Evolutionary conservation across 306 rosid species (phyloP).

Genomic region (Carpinus fangiana): DNA sequence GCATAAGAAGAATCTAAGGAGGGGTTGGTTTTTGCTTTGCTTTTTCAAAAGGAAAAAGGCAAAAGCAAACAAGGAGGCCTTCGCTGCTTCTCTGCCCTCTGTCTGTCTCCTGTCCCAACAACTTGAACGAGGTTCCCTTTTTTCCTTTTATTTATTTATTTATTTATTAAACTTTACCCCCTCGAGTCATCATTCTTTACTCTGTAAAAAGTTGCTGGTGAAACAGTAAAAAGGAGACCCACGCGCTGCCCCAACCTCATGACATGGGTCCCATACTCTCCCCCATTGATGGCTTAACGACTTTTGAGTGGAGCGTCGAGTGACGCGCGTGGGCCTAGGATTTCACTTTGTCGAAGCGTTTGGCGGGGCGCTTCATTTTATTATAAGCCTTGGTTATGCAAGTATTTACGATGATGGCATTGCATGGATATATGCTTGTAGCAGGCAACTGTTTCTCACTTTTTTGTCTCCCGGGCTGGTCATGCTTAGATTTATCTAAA

Average conservation of each 20-base stretch:
- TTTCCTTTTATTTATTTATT: background rate
- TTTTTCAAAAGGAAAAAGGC: conserved; percentile 49
- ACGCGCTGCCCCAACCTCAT: conserved; percentile 53
- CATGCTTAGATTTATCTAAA: no score
- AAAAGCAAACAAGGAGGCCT: conserved; percentile 14
- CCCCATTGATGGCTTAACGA: background rate
- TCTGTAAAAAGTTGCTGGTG: background rate
- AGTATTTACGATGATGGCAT: conserved; percentile 31
- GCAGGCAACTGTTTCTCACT: no score
- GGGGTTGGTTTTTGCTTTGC: conserved; percentile 38
- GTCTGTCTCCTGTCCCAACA: conserved; percentile 64
- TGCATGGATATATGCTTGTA: background rate
- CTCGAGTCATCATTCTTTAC: conserved; percentile 25
- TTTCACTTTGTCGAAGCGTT: conserved; percentile 14
- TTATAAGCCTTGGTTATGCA: background rate
- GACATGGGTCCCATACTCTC: background rate
- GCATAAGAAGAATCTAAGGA: conserved; percentile 59
- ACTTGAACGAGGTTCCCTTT: conserved; percentile 31
- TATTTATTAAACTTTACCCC: conserved; percentile 3
- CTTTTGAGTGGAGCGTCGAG: background rate
- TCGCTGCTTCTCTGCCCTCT: conserved; percentile 41
- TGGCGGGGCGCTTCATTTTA: conserved; percentile 42
- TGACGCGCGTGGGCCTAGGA: conserved; percentile 18
- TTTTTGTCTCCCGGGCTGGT: no score
- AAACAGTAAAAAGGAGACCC: conserved; percentile 21